phyloP scores from a whole-genome alignment of 2,329 filamentous ascomycete species.

The Ophiocordyceps camponoti-leonardi region DNA sequence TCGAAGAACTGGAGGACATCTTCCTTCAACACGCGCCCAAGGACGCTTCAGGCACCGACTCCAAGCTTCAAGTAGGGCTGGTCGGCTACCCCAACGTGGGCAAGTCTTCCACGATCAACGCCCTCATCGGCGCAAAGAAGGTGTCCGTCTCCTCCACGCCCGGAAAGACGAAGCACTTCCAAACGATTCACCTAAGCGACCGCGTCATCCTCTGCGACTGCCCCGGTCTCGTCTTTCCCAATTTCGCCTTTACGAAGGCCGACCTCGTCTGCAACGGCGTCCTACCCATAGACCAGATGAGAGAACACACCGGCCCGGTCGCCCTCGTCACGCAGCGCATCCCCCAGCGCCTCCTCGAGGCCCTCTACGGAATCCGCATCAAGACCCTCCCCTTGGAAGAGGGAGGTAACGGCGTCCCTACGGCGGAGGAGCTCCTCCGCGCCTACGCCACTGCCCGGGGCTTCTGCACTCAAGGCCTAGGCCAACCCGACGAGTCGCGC shows the following conservation, averaged over 20 bases:
- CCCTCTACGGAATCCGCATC: constrained; percentile 86
- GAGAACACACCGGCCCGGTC: constrained; percentile 79
- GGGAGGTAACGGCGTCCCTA: constrained; percentile 77
- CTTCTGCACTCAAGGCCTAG: constrained; percentile 76
- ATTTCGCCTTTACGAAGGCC: constrained; percentile 91
- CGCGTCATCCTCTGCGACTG: constrained; percentile 91
- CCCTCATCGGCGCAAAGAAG: constrained; percentile 94
- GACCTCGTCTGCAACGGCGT: constrained; percentile 93
- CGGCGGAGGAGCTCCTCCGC: constrained; percentile 66
- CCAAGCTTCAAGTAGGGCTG: constrained; percentile 75
- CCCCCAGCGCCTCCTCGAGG: constrained; percentile 76
- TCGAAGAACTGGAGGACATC: constrained; percentile 79
- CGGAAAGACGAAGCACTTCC: constrained; percentile 98
- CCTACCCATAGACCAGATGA: constrained; percentile 86
- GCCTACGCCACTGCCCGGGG: constrained; percentile 81
- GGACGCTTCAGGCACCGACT: constrained; percentile 26
- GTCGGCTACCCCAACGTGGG: constrained; percentile 98
- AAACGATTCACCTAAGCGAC: constrained; percentile 87
- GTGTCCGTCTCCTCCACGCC: constrained; percentile 95
- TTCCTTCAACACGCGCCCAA: constrained; percentile 58
- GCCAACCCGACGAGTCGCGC: constrained; percentile 83
- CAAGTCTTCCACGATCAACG: constrained; percentile 98
- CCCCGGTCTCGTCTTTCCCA: constrained; percentile 94
- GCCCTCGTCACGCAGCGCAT: constrained; percentile 71
- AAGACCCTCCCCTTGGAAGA: constrained; percentile 67